Evolutionary conservation across 2,329 filamentous ascomycete genomes (phyloP), one percentile per base, ranked within the genome.

Genomic region (Bimuria novae-zelandiae): DNA sequence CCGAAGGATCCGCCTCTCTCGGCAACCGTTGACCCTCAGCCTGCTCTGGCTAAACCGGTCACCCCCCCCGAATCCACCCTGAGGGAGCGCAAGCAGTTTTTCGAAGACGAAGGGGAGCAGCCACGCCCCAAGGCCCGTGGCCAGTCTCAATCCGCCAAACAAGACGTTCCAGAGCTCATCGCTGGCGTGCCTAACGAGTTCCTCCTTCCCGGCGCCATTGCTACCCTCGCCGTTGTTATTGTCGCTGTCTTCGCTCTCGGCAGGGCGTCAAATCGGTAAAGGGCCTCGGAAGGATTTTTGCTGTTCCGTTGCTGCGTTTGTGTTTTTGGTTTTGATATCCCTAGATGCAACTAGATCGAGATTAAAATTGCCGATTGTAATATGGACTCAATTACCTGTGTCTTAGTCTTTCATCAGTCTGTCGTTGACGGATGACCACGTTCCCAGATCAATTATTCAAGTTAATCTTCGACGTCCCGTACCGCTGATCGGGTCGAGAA

Each of bases 171-270:
- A 21, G 90, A 96, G 75, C 79, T 96, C 53, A 93, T 99, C 69
- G 83, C 87, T 2, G 94, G 94, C 49, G 89, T 99, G 29, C 92
- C 94, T 7, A 99, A 99, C 69, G 94, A 99, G 68, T 80, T 97
- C 49, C 80, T 99, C 16, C 83, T 97, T 36, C 94, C 94, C 0
- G 94, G 94, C 61, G 94, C 94, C 17, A 93, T 99, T 71, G 92
- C 94, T 52, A 92, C 92, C n/a, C 77, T 99, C 68, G 94, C 93
- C 8, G 90, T 95, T 37, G 92, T 96, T 32, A 96, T 99, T 75
- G 82, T 95, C 35, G 90, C 90, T 60, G 93, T 97, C 10, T 99
- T 99, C 77, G 87, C 92, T 36, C 85, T 99, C 66, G 87, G 90
- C 55, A 86, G 92, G 60, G 78, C 87, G 36, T 81, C 77, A 14